Conservation (phyloP, 148 eudicot species). For the Dianthus caryophyllus region DNA sequence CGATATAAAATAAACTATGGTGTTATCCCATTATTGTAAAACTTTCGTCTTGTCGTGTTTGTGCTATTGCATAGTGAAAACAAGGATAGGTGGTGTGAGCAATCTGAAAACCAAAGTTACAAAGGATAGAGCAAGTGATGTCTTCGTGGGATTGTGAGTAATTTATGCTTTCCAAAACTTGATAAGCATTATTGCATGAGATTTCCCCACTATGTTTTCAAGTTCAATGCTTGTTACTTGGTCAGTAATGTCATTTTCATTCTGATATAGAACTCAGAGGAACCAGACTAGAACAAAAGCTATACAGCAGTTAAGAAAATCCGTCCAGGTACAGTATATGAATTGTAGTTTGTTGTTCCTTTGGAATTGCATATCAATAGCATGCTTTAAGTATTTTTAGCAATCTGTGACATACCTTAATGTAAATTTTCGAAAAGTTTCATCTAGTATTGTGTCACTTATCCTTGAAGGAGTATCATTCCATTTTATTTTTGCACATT, state of each 20-base stretch:
- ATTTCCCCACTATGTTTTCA: no score
- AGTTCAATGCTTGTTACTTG: neutral
- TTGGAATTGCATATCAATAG: neutral
- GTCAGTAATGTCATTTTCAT: constrained; percentile 1
- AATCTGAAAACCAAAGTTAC: constrained; percentile 37
- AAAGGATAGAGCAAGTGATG: constrained; percentile 52
- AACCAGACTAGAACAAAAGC: constrained; percentile 39
- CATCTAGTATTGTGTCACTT: neutral
- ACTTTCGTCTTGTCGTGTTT: constrained; percentile 3
- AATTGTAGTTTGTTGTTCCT: neutral
- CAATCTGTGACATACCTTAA: neutral
- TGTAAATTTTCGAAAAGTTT: neutral
- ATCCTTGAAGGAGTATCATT: no score
- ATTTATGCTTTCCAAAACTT: neutral
- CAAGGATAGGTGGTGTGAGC: constrained; percentile 43
- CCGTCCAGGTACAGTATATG: constrained; percentile 42
- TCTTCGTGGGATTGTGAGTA: constrained; percentile 43
- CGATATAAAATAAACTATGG: neutral
- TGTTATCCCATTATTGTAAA: neutral
- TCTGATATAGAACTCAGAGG: constrained; percentile 46
- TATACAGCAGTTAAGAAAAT: constrained; percentile 36
- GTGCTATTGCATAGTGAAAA: constrained; percentile 41
- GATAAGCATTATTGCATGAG: neutral
- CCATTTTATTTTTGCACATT: neutral
- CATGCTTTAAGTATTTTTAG: neutral